Evolutionary conservation across 2,329 filamentous ascomycete genomes (phyloP), one percentile per base, ranked within the genome.

Genomic region (Fusarium sterilihyphosum): DNA sequence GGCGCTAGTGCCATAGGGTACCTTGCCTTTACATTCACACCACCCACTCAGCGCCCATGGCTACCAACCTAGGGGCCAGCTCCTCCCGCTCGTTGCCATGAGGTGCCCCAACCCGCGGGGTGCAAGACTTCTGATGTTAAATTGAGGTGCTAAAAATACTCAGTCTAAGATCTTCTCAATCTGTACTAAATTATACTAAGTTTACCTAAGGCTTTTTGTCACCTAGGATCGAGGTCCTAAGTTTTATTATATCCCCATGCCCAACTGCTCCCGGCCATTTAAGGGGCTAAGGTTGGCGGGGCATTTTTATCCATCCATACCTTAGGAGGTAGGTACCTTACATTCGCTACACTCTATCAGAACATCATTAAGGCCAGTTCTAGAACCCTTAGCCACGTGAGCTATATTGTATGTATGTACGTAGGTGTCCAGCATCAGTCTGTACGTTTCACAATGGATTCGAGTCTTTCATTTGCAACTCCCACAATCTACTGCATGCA

Each of bases 21-120:
- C 52, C 52, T 40, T 54, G 20, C 52, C 52, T 54, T 22, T 22
- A 22, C 41, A 50, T 44, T 40, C 70, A 66, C 68, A 73, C 61
- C 70, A 73, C 71, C 61, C 70, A 73, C 71, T 73, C 61, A 73
- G 61, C 67, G 57, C 49, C 49, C 71, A 67, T 49, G 53, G 53
- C 70, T 44, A 56, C 33, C 33, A 16, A 35, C 33, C 33, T 35
- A 16, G 54, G 66, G 40, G 54, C 49, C 40, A 66, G 66, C 33
- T 49, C 61, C 52, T 67, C 67, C 71, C 67, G 54, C 46, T 66
- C 47, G n/a, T 67, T 61, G 35, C 56, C 61, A 57, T 53, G 38
- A 50, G 24, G 31, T 49, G 17, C 54, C 33, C 14, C 33, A 35
- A 35, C 33, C 14, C 33, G 14, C 33, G 33, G 33, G 33, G 33